Conservation (phyloP, 257 asterid species). For the Salvia rosmarinus region DNA sequence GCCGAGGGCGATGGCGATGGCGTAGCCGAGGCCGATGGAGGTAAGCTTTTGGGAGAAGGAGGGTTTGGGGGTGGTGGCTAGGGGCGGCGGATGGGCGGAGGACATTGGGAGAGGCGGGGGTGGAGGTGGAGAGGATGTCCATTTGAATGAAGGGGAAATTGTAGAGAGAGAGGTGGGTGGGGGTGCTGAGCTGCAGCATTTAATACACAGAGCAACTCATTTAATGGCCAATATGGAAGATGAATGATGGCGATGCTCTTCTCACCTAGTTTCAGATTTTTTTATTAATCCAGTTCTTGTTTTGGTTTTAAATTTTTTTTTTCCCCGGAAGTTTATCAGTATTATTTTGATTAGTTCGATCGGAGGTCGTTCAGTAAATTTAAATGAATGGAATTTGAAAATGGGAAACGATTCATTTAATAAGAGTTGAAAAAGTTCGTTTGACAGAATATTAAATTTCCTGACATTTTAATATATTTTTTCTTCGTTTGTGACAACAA, state of each 20-base stretch:
- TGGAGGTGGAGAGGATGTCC: conserved; percentile 43
- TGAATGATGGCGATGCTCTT: conserved; percentile 18
- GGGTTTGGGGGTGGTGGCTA: conserved; percentile 30
- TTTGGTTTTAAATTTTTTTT: neutral
- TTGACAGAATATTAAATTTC: too few species aligned
- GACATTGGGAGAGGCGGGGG: conserved; percentile 43
- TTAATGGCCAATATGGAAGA: conserved; percentile 53
- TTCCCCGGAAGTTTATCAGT: neutral
- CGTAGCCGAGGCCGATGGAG: conserved; percentile 72
- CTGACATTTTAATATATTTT: too few species aligned
- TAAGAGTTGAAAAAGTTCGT: too few species aligned
- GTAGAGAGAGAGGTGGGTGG: conserved; percentile 47
- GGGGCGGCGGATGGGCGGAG: conserved; percentile 43
- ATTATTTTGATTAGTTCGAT: neutral
- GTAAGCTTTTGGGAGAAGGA: conserved; percentile 43
- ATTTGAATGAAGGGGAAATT: conserved; percentile 46
- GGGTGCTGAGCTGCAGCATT: conserved; percentile 68
- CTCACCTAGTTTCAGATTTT: neutral
- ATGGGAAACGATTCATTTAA: neutral
- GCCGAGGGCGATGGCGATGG: conserved; percentile 77
- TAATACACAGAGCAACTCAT: conserved; percentile 60
- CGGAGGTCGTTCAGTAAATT: neutral
- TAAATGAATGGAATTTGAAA: neutral
- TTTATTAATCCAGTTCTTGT: neutral
- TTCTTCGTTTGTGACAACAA: too few species aligned